Evolutionary conservation across 345 rosid genomes (phyloP).

Genomic region (Linum usitatissimum): DNA sequence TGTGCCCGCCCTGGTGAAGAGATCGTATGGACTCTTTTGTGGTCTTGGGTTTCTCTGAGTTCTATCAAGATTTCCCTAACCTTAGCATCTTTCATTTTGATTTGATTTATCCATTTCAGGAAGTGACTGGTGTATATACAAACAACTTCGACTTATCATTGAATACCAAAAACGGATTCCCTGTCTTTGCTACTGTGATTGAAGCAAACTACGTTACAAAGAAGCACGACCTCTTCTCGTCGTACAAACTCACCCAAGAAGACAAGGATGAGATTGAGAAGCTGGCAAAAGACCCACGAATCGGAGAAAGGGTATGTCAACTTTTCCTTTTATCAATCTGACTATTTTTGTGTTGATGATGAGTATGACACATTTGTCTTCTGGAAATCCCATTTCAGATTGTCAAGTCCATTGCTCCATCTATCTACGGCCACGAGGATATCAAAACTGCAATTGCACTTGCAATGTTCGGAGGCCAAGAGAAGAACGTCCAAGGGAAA

Average conservation of each 20-base stretch:
- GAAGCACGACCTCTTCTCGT: slow-evolving; percentile 96
- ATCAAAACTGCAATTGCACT: slow-evolving; percentile 90
- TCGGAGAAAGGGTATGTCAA: slow-evolving; percentile 72
- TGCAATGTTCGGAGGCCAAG: slow-evolving; percentile 98
- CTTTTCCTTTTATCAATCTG: not conserved
- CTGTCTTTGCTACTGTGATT: slow-evolving; percentile 92
- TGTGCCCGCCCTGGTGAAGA: slow-evolving; percentile 99
- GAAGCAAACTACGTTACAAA: slow-evolving; percentile 86
- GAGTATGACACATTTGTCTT: not conserved
- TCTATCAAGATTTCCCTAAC: not conserved
- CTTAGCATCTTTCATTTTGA: not conserved
- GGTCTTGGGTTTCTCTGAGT: not conserved
- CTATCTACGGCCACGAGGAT: slow-evolving; percentile 97
- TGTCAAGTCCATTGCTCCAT: slow-evolving; percentile 90
- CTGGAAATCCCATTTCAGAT: slow-evolving; percentile 36
- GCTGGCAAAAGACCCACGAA: slow-evolving; percentile 78
- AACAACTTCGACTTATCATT: slow-evolving; percentile 87
- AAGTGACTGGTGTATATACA: slow-evolving; percentile 87
- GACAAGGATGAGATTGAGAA: slow-evolving; percentile 86
- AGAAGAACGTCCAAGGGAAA: slow-evolving; percentile 87
- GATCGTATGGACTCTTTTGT: slow-evolving; percentile 40
- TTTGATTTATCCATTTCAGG: slow-evolving; percentile 37
- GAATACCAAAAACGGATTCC: slow-evolving; percentile 96
- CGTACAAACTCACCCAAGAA: slow-evolving; percentile 92
- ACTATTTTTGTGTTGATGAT: too few species aligned